These are phyloP conservation scores for Xylaria polymorpha DNA, from an alignment of 2,329 filamentous ascomycete genomes.

Conservation along the genomic window DNA sequence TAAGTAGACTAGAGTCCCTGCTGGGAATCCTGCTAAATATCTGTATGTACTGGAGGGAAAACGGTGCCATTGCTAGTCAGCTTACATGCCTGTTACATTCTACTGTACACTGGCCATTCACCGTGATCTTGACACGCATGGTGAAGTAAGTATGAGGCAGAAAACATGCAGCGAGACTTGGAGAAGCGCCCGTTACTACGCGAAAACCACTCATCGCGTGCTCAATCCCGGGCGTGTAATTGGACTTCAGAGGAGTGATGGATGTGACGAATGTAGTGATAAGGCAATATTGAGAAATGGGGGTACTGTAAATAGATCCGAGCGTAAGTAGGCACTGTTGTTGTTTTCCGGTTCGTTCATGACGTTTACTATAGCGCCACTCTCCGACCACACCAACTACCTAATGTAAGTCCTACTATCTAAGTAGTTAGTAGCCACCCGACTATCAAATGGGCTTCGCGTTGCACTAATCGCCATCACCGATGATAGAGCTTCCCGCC, in stretches of 20 bases:
- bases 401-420: background rate
- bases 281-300: conserved; percentile 1
- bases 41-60: background rate
- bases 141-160: conserved; percentile 23
- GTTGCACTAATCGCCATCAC: conserved; percentile 3
- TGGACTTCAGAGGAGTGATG: conserved; percentile 23
- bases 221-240: conserved; percentile 26
- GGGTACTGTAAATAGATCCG: conserved; percentile 15
- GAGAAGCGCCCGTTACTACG: conserved; percentile 17
- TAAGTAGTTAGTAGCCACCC: background rate
- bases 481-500: conserved; percentile 1
- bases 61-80: conserved; percentile 17
- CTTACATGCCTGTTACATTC: conserved; percentile 19
- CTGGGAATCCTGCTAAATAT: conserved; percentile 20
- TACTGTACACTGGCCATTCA: conserved; percentile 22
- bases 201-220: conserved; percentile 36
- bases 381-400: conserved; percentile 18
- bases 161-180: conserved; percentile 30
- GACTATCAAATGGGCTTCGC: conserved; percentile 1
- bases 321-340: conserved; percentile 4
- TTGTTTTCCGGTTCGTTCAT: conserved; percentile 16
- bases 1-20: background rate
- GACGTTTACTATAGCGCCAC: conserved; percentile 15
- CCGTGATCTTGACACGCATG: conserved; percentile 13
- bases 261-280: conserved; percentile 25